A percentile compares a stretch with the other conserved stretches of the same genome.
Conservation (phyloP, 768 basidiomycete species). For the Xerocomellus chrysenteron region DNA sequence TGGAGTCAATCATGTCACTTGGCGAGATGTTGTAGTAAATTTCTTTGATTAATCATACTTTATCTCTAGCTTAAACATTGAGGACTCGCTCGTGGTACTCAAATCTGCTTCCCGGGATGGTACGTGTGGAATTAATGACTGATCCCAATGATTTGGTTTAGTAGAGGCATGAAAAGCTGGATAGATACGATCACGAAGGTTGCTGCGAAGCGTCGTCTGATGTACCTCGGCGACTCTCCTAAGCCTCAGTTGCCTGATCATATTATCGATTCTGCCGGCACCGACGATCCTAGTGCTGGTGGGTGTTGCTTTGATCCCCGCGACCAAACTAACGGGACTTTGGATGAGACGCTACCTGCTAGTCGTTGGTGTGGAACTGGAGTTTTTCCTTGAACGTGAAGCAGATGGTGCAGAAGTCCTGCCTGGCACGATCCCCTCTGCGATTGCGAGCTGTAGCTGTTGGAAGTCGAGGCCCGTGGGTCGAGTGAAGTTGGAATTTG, state of each 20-base stretch:
- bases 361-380: conserved; percentile 79
- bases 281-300: conserved; percentile 71
- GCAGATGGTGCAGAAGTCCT: conserved; percentile 46
- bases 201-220: conserved; percentile 75
- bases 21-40: no score
- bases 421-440: conserved; percentile 60
- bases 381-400: conserved; percentile 68
- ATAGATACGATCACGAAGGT: conserved; percentile 68
- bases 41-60: no score
- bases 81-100: no score
- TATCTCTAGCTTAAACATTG: no score
- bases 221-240: conserved; percentile 75
- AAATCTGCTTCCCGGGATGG: no score
- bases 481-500: conserved; percentile 83
- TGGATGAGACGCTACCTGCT: not conserved
- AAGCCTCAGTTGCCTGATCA: conserved; percentile 75
- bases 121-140: no score
- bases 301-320: conserved; percentile 24
- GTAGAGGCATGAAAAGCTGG: conserved; percentile 60
- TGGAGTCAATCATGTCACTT: no score
- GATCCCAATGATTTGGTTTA: no score
- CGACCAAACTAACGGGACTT: not conserved
- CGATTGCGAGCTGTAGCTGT: conserved; percentile 65
- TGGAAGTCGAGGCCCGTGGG: conserved; percentile 73
- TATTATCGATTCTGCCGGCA: conserved; percentile 55